These are phyloP conservation scores for Xerocomus minutiporus DNA, from an alignment of 1,284 basidiomycete species.

Conservation along the genomic window DNA sequence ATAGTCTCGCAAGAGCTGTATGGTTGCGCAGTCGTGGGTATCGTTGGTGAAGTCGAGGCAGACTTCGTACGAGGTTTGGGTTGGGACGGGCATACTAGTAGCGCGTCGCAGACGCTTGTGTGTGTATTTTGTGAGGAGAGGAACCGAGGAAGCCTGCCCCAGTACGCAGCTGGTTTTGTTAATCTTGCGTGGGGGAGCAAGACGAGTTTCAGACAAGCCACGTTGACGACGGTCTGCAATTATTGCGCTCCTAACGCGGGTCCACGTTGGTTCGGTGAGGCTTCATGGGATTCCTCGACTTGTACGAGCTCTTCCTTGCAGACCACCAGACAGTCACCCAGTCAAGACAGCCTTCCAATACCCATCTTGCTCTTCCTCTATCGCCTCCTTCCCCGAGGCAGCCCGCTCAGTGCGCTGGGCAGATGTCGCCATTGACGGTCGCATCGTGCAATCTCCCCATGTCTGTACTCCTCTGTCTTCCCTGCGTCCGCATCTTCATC, in stretches of 20 bases:
- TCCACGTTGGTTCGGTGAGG: conserved; percentile 31
- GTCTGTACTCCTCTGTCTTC: conserved; percentile 15
- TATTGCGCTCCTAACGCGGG: conserved; percentile 33
- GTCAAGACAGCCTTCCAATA: conserved; percentile 35
- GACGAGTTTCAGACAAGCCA: conserved; percentile 33
- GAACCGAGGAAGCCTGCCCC: conserved; percentile 21
- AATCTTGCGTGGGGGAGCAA: conserved; percentile 29
- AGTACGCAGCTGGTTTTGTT: conserved; percentile 30
- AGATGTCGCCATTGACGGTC: neutral
- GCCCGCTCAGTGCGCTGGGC: too few species aligned
- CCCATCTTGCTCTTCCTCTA: conserved; percentile 28
- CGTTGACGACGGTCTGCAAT: conserved; percentile 29
- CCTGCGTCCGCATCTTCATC: conserved; percentile 1
- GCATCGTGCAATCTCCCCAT: too few species aligned
- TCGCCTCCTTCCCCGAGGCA: too few species aligned
- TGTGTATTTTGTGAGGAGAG: conserved; percentile 11
- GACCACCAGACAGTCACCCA: conserved; percentile 21
- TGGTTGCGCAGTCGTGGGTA: conserved; percentile 56
- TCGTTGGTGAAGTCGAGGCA: conserved; percentile 67
- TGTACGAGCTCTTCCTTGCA: too few species aligned
- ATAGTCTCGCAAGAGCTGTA: conserved; percentile 63
- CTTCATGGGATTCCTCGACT: neutral
- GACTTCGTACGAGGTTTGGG: conserved; percentile 51
- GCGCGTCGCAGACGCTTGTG: conserved; percentile 25
- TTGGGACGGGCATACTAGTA: conserved; percentile 43